A percentile compares a stretch with the other conserved stretches of the same genome.
phyloP scores from a whole-genome alignment of 768 basidiomycete species.

The Tylopilus subfusipes region DNA sequence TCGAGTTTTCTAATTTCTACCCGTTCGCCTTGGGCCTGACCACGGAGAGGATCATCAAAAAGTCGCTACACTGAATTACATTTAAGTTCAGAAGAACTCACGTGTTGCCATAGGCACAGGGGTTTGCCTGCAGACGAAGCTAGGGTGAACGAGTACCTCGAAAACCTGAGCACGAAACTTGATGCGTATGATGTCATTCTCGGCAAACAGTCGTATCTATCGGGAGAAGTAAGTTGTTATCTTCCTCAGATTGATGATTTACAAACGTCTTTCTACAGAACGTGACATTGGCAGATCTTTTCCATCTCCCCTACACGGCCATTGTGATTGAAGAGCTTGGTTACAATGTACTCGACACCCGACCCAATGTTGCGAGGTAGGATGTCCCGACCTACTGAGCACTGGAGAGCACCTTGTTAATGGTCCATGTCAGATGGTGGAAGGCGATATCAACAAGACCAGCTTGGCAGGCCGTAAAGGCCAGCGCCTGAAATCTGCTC shows the following conservation, averaged over 20 bases:
- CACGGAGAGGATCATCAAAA: constrained; percentile 49
- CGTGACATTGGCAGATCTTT: constrained; percentile 44
- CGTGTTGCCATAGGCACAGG: constrained; percentile 2
- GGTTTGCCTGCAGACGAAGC: constrained; percentile 18
- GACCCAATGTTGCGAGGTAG: constrained; percentile 29
- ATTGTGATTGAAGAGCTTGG: constrained; percentile 24
- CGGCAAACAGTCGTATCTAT: constrained; percentile 49
- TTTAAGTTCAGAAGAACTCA: constrained; percentile 3
- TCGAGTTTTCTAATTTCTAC: constrained; percentile 53
- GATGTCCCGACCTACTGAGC: neutral
- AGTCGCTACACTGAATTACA: constrained; percentile 34
- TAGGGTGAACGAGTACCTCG: constrained; percentile 21
- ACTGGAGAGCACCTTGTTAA: neutral
- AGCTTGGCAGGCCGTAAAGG: constrained; percentile 47
- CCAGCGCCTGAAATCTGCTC: constrained; percentile 21
- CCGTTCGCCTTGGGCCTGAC: constrained; percentile 40
- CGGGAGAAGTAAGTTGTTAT: constrained; percentile 45
- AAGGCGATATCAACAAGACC: constrained; percentile 43
- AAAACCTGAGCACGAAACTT: constrained; percentile 37
- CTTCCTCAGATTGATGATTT: neutral
- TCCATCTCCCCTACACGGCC: constrained; percentile 41
- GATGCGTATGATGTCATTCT: constrained; percentile 53
- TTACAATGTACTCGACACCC: constrained; percentile 19
- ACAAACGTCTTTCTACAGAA: constrained; percentile 26
- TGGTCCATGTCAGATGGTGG: constrained; percentile 44